These are phyloP conservation scores for Chenopodium berlandieri DNA, from an alignment of 148 eudicot genomes.

Conservation along the genomic window DNA sequence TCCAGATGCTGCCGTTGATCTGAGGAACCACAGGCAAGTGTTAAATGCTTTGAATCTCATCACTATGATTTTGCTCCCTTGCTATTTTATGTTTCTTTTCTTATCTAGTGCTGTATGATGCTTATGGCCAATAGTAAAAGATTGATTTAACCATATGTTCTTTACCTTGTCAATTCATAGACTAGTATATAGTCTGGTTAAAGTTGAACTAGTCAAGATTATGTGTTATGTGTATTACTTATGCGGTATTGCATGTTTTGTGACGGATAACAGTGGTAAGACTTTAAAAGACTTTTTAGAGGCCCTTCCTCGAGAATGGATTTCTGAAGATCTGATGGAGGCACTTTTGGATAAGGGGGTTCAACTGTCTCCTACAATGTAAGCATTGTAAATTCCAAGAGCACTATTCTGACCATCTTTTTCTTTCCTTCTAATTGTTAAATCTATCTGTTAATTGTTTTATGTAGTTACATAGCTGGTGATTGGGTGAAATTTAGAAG, in stretches of 20 bases:
- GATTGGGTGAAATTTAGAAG: constrained; percentile 95
- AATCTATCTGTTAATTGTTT: constrained; percentile 11
- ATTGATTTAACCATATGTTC: not conserved
- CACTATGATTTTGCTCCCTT: constrained; percentile 4
- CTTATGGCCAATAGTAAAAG: not conserved
- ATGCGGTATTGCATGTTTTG: constrained; percentile 13
- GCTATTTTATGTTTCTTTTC: not conserved
- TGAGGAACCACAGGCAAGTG: constrained; percentile 87
- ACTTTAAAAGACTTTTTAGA: constrained; percentile 87
- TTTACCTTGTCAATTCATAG: not conserved
- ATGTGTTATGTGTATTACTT: not conserved
- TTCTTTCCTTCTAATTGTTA: constrained; percentile 5
- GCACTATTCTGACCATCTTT: not conserved
- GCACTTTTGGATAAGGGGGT: constrained; percentile 76
- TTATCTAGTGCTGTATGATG: not conserved
- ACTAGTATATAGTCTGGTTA: not conserved
- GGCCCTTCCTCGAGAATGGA: constrained; percentile 99
- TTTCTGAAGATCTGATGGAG: constrained; percentile 95
- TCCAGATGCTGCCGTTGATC: constrained; percentile 82
- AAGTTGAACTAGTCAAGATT: not conserved
- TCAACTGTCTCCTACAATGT: constrained; percentile 89
- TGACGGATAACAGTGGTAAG: constrained; percentile 66
- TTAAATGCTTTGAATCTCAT: not conserved
- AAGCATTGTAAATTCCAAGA: constrained; percentile 32
- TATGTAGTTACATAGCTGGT: constrained; percentile 69